These are phyloP conservation scores for Globisporangium carolinianum DNA, from an alignment of 352 stramenopile genomes.

Conservation along the genomic window DNA sequence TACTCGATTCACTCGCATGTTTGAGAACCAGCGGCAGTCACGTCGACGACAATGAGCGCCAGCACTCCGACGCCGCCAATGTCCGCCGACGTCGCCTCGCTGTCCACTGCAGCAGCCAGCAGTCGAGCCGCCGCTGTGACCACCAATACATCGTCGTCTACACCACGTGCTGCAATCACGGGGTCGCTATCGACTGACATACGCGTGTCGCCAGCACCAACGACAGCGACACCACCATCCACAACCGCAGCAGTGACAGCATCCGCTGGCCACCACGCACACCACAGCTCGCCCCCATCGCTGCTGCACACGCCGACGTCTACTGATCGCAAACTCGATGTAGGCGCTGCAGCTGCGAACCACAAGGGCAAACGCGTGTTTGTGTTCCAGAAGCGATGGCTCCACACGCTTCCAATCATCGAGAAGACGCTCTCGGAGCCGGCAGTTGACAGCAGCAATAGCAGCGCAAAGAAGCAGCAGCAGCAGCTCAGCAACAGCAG, in stretches of 20 bases:
- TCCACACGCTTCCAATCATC: conserved; percentile 73
- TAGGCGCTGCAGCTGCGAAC: neutral
- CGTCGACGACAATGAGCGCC: too few species aligned
- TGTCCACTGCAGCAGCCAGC: too few species aligned
- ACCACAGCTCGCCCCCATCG: neutral
- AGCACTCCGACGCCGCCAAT: too few species aligned
- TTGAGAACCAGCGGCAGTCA: too few species aligned
- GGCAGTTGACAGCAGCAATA: neutral
- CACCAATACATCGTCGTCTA: too few species aligned
- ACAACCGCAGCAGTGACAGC: neutral
- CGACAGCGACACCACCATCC: neutral
- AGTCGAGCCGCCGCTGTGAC: too few species aligned
- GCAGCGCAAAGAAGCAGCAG: conserved; percentile 15
- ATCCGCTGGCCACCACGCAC: too few species aligned
- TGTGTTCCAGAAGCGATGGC: conserved; percentile 75
- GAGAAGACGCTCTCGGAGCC: conserved; percentile 49
- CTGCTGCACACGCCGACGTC: neutral
- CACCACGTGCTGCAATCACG: too few species aligned
- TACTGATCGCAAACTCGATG: conserved; percentile 1
- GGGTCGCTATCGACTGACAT: too few species aligned
- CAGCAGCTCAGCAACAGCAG: conserved; percentile 10
- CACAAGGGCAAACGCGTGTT: conserved; percentile 63
- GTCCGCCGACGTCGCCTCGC: too few species aligned
- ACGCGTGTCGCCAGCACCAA: neutral
- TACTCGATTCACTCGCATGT: too few species aligned